Conservation (phyloP, 2,329 filamentous ascomycete genomes). For the Diplodia mutila region DNA sequence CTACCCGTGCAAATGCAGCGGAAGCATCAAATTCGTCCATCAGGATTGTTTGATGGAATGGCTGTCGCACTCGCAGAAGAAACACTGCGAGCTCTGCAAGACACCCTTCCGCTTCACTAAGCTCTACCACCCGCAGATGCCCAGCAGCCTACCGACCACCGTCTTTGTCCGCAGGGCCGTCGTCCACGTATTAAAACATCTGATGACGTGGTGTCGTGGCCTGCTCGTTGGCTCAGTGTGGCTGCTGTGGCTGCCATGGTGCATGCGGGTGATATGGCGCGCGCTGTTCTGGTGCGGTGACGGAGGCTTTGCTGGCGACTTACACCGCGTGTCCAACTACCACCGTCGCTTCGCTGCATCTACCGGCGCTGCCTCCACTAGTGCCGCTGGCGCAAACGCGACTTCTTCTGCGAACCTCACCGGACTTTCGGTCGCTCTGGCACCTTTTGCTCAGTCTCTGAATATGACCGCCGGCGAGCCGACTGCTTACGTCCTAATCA, state of each 20-base stretch:
- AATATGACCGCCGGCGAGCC: conserved; percentile 50
- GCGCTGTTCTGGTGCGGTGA: conserved; percentile 94
- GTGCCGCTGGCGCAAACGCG: conserved; percentile 32
- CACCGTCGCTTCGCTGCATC: conserved; percentile 6
- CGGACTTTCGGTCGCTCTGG: conserved; percentile 37
- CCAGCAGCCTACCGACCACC: conserved; percentile 74
- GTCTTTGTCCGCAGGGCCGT: conserved; percentile 80
- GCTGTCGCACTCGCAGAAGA: conserved; percentile 98
- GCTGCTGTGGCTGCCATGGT: conserved; percentile 85
- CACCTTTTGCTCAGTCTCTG: conserved; percentile 46
- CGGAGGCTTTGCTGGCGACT: conserved; percentile 64
- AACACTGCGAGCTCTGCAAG: conserved; percentile 99
- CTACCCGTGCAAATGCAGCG: conserved; percentile 98
- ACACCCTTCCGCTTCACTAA: conserved; percentile 98
- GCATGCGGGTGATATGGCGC: conserved; percentile 90
- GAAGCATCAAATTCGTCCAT: conserved; percentile 97
- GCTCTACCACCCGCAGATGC: conserved; percentile 94
- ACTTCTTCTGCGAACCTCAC: conserved; percentile 28
- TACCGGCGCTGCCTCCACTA: conserved; percentile 29
- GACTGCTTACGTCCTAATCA: conserved; percentile 51
- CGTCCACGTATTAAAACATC: conserved; percentile 70
- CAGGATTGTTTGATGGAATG: conserved; percentile 99
- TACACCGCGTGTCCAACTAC: conserved; percentile 36
- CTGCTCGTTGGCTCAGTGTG: conserved; percentile 82
- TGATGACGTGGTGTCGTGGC: conserved; percentile 78